Evolutionary conservation across 139 green algal genomes (phyloP).

Genomic region (Micromonas commoda): DNA sequence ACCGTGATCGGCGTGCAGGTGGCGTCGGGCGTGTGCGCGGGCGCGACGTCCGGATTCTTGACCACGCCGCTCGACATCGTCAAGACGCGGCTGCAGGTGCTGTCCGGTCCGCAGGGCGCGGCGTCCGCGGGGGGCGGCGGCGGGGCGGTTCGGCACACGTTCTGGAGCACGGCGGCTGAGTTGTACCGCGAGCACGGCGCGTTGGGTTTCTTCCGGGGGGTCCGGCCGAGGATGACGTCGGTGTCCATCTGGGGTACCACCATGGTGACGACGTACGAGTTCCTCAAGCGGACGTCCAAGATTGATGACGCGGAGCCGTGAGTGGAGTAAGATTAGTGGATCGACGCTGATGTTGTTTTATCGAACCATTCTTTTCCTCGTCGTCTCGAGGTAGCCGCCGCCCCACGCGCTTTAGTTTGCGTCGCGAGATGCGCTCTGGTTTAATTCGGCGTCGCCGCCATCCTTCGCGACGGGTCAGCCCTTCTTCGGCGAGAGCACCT

Average conservation of each 20-base stretch:
- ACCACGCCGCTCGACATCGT: conserved; percentile 46
- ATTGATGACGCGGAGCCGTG: neutral
- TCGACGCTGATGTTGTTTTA: neutral
- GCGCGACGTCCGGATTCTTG: conserved; percentile 31
- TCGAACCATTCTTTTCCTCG: neutral
- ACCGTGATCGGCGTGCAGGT: conserved; percentile 33
- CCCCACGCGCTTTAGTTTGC: too few relatives aligned
- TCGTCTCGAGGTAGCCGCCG: conserved; percentile 5
- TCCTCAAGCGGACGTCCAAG: conserved; percentile 31
- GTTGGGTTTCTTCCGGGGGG: conserved; percentile 52
- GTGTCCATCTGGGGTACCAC: conserved; percentile 74
- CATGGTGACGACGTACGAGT: conserved; percentile 59
- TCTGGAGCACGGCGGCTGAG: conserved; percentile 36
- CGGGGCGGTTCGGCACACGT: neutral
- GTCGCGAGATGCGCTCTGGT: too few relatives aligned
- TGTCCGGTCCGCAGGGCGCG: neutral
- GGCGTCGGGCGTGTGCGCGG: conserved; percentile 31
- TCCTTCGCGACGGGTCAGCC: neutral
- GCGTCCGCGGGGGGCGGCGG: neutral
- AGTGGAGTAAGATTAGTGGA: neutral
- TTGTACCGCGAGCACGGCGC: conserved; percentile 62
- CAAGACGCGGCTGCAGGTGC: conserved; percentile 49
- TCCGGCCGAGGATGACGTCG: conserved; percentile 66
- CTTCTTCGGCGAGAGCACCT: neutral
- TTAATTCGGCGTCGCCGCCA: too few relatives aligned